Evolutionary conservation across 2,329 filamentous ascomycete genomes (phyloP), one percentile per base, ranked within the genome.

Genomic region (Fusarium aywerte): DNA sequence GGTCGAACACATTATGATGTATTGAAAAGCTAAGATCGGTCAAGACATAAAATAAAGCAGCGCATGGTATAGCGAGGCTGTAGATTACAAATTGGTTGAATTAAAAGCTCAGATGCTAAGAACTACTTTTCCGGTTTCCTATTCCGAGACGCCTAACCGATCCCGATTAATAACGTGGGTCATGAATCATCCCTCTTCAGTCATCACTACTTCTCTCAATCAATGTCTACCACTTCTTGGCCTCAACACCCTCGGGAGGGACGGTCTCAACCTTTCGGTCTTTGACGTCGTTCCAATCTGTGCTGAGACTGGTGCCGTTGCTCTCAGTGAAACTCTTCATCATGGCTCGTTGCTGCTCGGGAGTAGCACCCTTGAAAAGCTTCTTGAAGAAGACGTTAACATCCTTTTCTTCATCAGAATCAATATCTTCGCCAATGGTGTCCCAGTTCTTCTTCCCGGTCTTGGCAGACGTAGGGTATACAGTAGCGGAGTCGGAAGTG

Each of bases 311-410:
- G 0, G 96, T 99, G 6, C 96, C 96, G 71, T 96, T 96, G 78
- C 94, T 97, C 83, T 99, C 95, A 15, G 89, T 85, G 74, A 92
- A 98, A 75, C 92, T 97, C 87, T 99, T 99, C 88, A 96, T 92
- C 96, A 99, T 99, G 10, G 96, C 96, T 3, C 93, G 88, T 75
- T 89, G 89, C 59, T 92, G 92, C 71, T 99, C 95, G 0, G 90
- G 87, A 47, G 90, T 89, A 0, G 92, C 89, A 33, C 82, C 84
- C 65, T 90, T 88, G 80, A 95, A 98, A 2, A 99, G 83, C 74
- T 91, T 89, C 83, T 96, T 96, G 84, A 99, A 99, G 80, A 97
- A 98, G 12, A 78, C 76, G 72, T 96, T 91, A 10, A 93, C 88
- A 27, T 90, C 87, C 62, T 86, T 84, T 13, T 85, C 80, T 1